Evolutionary conservation across 495 filamentous ascomycete species (phyloP).

Genomic region (Xylaria sp.): DNA sequence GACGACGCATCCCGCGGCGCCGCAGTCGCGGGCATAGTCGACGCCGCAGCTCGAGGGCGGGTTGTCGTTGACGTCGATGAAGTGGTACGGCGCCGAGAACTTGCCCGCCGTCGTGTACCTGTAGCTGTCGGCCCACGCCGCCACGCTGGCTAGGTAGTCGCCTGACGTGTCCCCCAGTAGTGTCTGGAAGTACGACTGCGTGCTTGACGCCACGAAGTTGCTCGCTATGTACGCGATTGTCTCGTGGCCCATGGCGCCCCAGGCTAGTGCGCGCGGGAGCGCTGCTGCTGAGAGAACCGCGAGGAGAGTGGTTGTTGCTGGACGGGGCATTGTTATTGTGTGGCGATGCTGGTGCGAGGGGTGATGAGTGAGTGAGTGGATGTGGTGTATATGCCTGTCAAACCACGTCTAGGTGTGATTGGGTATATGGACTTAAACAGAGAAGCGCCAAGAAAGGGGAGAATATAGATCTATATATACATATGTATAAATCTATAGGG

Average conservation of each 20-base stretch:
- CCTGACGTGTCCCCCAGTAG: slow-evolving; percentile 57
- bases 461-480: not conserved
- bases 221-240: slow-evolving; percentile 62
- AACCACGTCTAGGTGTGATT: too few relatives aligned
- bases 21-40: slow-evolving; percentile 64
- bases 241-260: slow-evolving; percentile 62
- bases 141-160: slow-evolving; percentile 65
- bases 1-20: slow-evolving; percentile 62
- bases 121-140: slow-evolving; percentile 69
- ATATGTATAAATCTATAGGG: not conserved
- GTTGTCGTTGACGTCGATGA: slow-evolving; percentile 69
- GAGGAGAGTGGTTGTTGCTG: slow-evolving; percentile 28
- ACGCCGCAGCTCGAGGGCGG: slow-evolving; percentile 67
- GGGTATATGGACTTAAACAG: too few relatives aligned
- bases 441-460: not conserved
- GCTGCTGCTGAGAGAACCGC: slow-evolving; percentile 32
- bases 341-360: not conserved
- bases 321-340: slow-evolving; percentile 28
- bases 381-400: too few relatives aligned
- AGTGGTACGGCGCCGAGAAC: slow-evolving; percentile 64
- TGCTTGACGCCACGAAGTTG: slow-evolving; percentile 55
- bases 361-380: too few relatives aligned
- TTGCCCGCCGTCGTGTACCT: slow-evolving; percentile 59
- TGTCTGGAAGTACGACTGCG: slow-evolving; percentile 54
- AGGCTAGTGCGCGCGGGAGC: slow-evolving; percentile 37